Percentiles rank a stretch among this genome's conserved stretches.
phyloP scores from a whole-genome alignment of 2,329 filamentous ascomycete genomes.

The Sarocladium strictum region DNA sequence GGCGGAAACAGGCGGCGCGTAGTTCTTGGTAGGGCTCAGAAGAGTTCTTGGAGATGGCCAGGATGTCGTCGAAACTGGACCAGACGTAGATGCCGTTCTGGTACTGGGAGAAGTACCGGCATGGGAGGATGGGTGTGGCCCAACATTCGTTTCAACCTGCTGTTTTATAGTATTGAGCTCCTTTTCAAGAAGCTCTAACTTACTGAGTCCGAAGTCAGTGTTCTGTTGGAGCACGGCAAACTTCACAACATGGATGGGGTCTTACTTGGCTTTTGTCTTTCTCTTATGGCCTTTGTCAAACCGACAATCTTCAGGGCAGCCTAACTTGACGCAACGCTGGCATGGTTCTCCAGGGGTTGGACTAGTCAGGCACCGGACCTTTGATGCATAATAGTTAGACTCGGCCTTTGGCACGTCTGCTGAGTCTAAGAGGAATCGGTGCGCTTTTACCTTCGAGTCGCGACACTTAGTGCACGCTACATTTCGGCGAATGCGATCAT shows the following conservation, averaged over 20 bases:
- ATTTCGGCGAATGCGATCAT: constrained; percentile 25
- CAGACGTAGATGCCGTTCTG: constrained; percentile 1
- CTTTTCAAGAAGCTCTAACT: constrained; percentile 48
- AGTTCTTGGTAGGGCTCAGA: background rate
- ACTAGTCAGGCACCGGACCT: constrained; percentile 41
- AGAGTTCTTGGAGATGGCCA: background rate
- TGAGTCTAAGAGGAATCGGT: background rate
- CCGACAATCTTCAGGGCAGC: constrained; percentile 30
- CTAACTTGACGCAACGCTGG: constrained; percentile 37
- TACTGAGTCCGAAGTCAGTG: constrained; percentile 28
- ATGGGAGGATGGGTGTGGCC: background rate
- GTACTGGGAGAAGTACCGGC: background rate
- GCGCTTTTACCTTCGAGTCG: constrained; percentile 31
- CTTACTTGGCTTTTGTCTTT: constrained; percentile 37
- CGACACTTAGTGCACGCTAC: constrained; percentile 33
- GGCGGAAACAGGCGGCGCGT: constrained; percentile 1
- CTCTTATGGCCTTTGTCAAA: constrained; percentile 43
- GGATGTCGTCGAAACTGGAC: background rate
- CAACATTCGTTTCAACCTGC: constrained; percentile 9
- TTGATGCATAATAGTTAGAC: no score
- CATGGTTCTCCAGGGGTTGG: constrained; percentile 33
- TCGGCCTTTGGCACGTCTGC: no score
- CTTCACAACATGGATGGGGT: background rate
- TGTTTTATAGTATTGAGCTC: constrained; percentile 51
- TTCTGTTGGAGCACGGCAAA: background rate